Percentiles rank a stretch among this genome's conserved stretches.
These are phyloP conservation scores for Geotrichum reessii DNA, from an alignment of 1,139 yeast genomes.

Conservation along the genomic window DNA sequence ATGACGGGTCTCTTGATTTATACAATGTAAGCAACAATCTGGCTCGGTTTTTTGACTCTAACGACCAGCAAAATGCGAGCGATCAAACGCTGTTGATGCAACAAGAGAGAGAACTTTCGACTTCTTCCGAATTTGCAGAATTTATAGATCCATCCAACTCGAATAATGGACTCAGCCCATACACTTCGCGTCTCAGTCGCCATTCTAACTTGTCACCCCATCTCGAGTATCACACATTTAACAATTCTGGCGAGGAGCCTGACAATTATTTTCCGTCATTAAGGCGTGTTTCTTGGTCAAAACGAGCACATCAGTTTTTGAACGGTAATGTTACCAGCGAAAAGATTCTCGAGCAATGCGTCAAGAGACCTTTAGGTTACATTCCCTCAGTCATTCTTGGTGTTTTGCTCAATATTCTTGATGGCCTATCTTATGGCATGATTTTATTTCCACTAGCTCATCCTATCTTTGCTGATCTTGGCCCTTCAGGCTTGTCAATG, in stretches of 20 bases:
- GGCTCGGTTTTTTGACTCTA: background rate
- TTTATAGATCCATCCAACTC: background rate
- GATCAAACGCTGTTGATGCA: background rate
- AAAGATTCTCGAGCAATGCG: conserved; percentile 15
- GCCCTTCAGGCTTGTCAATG: conserved; percentile 89
- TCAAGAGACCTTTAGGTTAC: conserved; percentile 43
- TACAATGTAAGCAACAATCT: background rate
- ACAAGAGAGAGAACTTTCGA: background rate
- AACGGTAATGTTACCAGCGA: conserved; percentile 12
- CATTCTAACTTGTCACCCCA: conserved; percentile 7
- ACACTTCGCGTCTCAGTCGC: background rate
- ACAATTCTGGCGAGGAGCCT: conserved; percentile 2
- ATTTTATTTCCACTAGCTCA: conserved; percentile 89
- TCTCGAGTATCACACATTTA: conserved; percentile 17
- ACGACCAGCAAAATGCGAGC: background rate
- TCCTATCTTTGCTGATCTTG: conserved; percentile 66
- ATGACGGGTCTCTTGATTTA: background rate
- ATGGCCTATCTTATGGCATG: conserved; percentile 95
- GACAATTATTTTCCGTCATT: conserved; percentile 12
- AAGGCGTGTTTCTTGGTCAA: conserved; percentile 15
- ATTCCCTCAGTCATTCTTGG: conserved; percentile 47
- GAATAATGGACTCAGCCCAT: background rate
- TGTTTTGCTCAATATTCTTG: conserved; percentile 74
- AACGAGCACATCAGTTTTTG: conserved; percentile 15
- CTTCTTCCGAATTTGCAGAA: background rate